These are phyloP conservation scores for Diplosphaera chodatii DNA, from an alignment of 139 green algal species.

Conservation along the genomic window DNA sequence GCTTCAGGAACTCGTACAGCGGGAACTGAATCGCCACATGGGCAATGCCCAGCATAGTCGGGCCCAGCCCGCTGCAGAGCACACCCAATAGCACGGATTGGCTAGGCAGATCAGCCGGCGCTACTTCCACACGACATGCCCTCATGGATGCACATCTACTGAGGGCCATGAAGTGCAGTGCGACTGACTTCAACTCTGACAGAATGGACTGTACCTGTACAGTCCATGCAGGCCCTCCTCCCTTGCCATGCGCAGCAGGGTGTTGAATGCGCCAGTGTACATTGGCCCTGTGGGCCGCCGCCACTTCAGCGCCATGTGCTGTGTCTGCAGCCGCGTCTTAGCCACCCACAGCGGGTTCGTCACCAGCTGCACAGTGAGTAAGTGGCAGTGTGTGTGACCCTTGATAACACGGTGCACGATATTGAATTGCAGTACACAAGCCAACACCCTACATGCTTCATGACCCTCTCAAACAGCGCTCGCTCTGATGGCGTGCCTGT, in stretches of 20 bases:
- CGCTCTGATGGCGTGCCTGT: not conserved
- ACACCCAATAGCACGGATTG: too few species aligned
- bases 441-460: too few species aligned
- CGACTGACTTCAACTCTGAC: too few species aligned
- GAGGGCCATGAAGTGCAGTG: too few species aligned
- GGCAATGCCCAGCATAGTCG: conserved; percentile 80
- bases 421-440: too few species aligned
- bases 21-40: conserved; percentile 97
- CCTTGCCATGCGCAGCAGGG: conserved; percentile 67
- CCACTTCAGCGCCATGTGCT: conserved; percentile 47
- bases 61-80: conserved; percentile 65
- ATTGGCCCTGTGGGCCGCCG: conserved; percentile 5
- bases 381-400: too few species aligned
- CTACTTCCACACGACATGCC: too few species aligned
- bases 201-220: too few species aligned
- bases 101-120: too few species aligned
- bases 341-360: conserved; percentile 97
- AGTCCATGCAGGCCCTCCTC: conserved; percentile 86
- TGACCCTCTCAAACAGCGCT: too few species aligned
- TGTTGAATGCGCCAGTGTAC: conserved; percentile 71
- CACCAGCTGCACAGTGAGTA: conserved; percentile 45
- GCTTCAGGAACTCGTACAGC: conserved; percentile 88
- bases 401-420: too few species aligned
- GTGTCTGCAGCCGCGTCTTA: conserved; percentile 91
- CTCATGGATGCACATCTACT: too few species aligned